Evolutionary conservation across 306 rosid genomes (phyloP).

Genomic region (barrel medic (Medicago truncatula)): DNA sequence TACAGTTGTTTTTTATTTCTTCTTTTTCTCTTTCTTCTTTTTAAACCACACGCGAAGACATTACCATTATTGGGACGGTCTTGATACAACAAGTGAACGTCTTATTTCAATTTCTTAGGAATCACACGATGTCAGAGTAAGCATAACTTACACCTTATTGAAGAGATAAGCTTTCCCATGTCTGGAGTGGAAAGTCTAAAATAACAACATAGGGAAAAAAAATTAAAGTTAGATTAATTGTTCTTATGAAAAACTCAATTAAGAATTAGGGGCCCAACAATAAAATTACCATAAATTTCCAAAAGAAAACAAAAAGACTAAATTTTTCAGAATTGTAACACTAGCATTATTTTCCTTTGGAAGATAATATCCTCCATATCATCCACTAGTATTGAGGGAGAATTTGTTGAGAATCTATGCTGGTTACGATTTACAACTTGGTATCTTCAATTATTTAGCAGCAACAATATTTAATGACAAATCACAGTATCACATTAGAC

Average conservation of each 20-base stretch:
- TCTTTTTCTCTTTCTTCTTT: neutral
- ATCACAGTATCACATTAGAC: neutral
- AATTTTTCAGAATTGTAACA: constrained; percentile 1
- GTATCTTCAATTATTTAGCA: neutral
- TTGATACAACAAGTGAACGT: constrained; percentile 15
- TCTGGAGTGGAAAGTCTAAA: constrained; percentile 79
- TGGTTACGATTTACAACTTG: neutral
- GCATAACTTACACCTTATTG: constrained; percentile 89
- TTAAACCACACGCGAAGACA: constrained; percentile 11
- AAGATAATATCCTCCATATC: constrained; percentile 4
- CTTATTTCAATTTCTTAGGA: constrained; percentile 26
- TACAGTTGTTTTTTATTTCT: neutral
- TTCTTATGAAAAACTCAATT: constrained; percentile 28
- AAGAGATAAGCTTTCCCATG: constrained; percentile 97
- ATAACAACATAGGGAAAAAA: constrained; percentile 52
- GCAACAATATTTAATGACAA: neutral
- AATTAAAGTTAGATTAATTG: constrained; percentile 47
- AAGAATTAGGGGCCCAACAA: constrained; percentile 33
- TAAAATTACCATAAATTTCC: neutral
- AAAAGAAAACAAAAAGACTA: neutral
- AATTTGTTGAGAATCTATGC: neutral
- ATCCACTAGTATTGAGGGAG: neutral
- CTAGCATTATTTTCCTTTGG: constrained; percentile 1
- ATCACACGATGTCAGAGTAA: constrained; percentile 37
- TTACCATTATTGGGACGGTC: constrained; percentile 12